Base-by-base conservation (phyloP, 176 grass and related monocot species). In the sorghum (Sorghum bicolor) region DNA sequence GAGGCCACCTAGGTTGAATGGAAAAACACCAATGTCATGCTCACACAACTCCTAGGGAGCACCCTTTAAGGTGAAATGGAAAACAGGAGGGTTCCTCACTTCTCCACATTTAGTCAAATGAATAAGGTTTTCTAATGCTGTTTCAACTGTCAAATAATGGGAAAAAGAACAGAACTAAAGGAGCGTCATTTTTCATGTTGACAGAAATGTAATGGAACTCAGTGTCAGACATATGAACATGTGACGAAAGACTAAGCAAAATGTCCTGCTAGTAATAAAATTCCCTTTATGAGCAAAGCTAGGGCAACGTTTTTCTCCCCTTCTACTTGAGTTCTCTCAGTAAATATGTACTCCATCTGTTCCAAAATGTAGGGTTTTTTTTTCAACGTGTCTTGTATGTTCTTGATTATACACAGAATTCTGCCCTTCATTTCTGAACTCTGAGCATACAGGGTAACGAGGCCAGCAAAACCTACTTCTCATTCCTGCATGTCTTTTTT, bases 401-500 rank as follows among this genome's bases (percentile, higher is more conserved):
- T 72, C 26, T 38, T 81, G n/a, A 57, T 41, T 70, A 10, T 67
- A 17, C n/a, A 69, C 34, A 55, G 4, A 63, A 34, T 70, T 38
- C 45, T 66, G n/a, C 31, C 3, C 14, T 53, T 14, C 24, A 24
- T 70, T 19, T 20, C 32, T 84, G 61, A 75, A 66, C 8, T 26
- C 55, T 66, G 12, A 39, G 19, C 67, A 72, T 87, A 15, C 28
- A 44, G 47, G 60, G 44, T 68, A 67, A 28, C 32, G 44, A 28
- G 50, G 37, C 28, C 55, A 13, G n/a, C 12, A 80, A 66, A 72
- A 71, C 33, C 15, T 63, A 28, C 45, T 68, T 30, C 30, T 72
- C 14, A 28, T 86, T 63, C 28, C 22, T 73, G 53, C 84, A 80
- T 30, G 11, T 66, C 32, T 72, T 10, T 80, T 72, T 57, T n/a